Evolutionary conservation across 768 basidiomycete species (phyloP), one percentile per base, ranked within the genome.

Genomic region (Suillus decipiens): DNA sequence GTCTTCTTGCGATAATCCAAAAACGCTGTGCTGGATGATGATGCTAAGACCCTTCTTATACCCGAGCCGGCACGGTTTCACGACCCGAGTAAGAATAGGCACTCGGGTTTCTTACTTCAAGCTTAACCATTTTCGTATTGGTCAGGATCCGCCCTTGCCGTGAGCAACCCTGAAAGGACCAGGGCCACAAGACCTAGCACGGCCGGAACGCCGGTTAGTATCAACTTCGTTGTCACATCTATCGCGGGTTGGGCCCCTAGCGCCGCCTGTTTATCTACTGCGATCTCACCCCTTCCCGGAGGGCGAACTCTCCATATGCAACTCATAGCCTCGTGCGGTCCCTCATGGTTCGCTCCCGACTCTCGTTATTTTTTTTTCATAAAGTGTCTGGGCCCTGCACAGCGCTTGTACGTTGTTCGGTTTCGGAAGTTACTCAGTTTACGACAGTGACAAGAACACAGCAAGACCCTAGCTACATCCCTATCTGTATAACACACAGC

Each of bases 281-380:
- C 33, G 31, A 53, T 53, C 51, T 53, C 51, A 53, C 51, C 50
- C 50, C 51, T 53, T 33, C 31, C 17, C 31, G 51, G 51, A 53
- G 19, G 10, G 3, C 10, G 5, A 53, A 34, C 2, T 53, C 51
- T 33, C 10, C 51, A 19, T 34, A 33, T n/a, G 51, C 19, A 53
- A 11, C 10, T 6, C 11, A n/a, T 28, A 8, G 15, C 24, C 8
- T 19, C 15, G n/a, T 33, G 2, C 31, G 2, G 33, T 19, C 19
- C 48, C 28, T 28, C 48, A 50, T 28, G 14, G 8, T 50, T 50
- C 28, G 48, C 28, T 34, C 33, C 34, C 11, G 51, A 34, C 33
- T 17, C 50, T 34, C 19, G 10, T 2, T 1, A n/a, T 28, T 28
- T 53, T 53, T 11, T 53, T 33, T n/a, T 34, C 51, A n/a, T 53